phyloP scores from a whole-genome alignment of 2,329 filamentous ascomycete species.

The Nakataea oryzae region DNA sequence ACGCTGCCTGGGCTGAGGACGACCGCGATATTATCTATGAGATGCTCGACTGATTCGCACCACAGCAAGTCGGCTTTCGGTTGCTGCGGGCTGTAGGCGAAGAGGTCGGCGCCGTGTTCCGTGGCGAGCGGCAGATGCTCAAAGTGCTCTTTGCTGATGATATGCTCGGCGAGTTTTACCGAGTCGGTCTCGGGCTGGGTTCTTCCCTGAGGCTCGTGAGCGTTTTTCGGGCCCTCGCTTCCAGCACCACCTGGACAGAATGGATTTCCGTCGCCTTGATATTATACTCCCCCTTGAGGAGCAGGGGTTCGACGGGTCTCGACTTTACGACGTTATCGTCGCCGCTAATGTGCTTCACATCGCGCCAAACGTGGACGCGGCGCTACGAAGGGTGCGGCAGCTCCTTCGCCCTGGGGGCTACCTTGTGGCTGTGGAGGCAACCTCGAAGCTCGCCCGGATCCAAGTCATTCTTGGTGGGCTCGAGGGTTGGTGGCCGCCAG shows the following conservation, averaged over 20 bases:
- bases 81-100: neutral
- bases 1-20: neutral
- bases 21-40: neutral
- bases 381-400: constrained; percentile 14
- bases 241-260: constrained; percentile 11
- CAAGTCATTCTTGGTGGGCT: constrained; percentile 19
- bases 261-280: constrained; percentile 7
- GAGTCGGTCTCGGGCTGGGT: constrained; percentile 1
- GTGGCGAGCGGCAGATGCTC: constrained; percentile 3
- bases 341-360: constrained; percentile 21
- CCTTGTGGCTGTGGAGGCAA: constrained; percentile 17
- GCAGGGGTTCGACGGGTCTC: constrained; percentile 16
- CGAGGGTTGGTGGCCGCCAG: constrained; percentile 21
- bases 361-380: constrained; percentile 15
- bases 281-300: constrained; percentile 13
- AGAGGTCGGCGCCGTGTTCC: constrained; percentile 1
- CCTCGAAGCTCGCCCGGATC: constrained; percentile 15
- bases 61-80: constrained; percentile 1
- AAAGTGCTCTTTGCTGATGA: constrained; percentile 2
- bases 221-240: constrained; percentile 12
- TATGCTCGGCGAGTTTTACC: constrained; percentile 2
- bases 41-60: neutral
- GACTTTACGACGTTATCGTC: constrained; percentile 17
- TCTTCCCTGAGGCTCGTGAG: constrained; percentile 9
- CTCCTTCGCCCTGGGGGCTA: constrained; percentile 19